Evolutionary conservation across 495 filamentous ascomycete species (phyloP).

Genomic region (Trichoderma virens): DNA sequence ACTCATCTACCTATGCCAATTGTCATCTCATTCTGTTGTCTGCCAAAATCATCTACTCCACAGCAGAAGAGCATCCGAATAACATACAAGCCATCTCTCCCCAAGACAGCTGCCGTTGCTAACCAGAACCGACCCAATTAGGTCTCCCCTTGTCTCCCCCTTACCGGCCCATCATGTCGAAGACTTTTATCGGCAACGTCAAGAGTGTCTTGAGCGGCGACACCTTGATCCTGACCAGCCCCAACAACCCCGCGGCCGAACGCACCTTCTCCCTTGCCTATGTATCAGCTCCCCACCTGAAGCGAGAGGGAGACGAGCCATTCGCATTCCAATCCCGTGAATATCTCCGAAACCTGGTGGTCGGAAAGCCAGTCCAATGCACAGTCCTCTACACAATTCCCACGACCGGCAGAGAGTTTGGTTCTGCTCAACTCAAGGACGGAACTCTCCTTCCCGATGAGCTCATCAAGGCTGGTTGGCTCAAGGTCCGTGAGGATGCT

Average conservation of each 20-base stretch:
- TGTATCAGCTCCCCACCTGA: slow-evolving; percentile 78
- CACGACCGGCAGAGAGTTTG: slow-evolving; percentile 80
- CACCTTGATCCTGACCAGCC: slow-evolving; percentile 69
- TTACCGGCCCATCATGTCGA: slow-evolving; percentile 11
- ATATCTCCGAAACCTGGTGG: slow-evolving; percentile 70
- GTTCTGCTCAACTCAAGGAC: slow-evolving; percentile 61
- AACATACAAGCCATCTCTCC: not conserved
- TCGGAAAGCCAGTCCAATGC: slow-evolving; percentile 84
- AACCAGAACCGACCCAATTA: not conserved
- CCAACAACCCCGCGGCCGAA: slow-evolving; percentile 69
- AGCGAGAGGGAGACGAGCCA: slow-evolving; percentile 84
- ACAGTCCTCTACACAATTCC: slow-evolving; percentile 73
- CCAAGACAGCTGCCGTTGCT: not conserved
- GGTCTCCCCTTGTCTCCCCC: not conserved
- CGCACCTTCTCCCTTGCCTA: slow-evolving; percentile 82
- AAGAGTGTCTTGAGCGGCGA: slow-evolving; percentile 93
- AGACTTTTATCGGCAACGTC: slow-evolving; percentile 58
- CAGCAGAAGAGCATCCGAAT: not conserved
- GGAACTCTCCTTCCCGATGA: slow-evolving; percentile 72
- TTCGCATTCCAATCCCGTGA: slow-evolving; percentile 91
- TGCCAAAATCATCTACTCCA: not conserved
- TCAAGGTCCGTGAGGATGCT: slow-evolving; percentile 86
- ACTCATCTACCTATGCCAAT: not conserved
- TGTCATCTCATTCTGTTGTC: not conserved
- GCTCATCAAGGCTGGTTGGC: slow-evolving; percentile 76